A percentile compares a stretch with the other conserved stretches of the same genome.
Conservation (phyloP, 352 stramenopile species). For the Blastocystis sp. region DNA sequence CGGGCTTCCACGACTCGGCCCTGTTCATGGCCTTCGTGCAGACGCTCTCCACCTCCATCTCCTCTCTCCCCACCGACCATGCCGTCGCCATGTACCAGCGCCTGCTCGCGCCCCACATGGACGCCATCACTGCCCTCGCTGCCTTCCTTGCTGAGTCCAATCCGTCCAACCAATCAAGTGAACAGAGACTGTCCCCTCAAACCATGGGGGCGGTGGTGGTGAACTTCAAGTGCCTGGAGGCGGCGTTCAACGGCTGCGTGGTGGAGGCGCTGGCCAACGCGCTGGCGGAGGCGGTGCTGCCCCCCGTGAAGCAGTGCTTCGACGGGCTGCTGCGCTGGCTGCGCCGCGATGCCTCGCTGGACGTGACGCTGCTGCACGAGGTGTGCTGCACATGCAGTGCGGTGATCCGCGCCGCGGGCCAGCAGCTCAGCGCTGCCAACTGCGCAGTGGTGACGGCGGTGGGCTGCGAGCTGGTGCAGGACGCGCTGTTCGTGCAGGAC, state of each 20-base stretch:
- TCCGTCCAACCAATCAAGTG: no score
- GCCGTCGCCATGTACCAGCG: not conserved
- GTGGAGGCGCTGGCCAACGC: not conserved
- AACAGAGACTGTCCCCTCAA: not conserved
- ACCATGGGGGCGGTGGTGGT: not conserved
- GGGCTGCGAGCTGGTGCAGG: not conserved
- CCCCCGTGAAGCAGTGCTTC: not conserved
- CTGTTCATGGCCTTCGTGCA: not conserved
- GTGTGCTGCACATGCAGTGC: not conserved
- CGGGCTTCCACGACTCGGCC: not conserved
- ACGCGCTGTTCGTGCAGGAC: not conserved
- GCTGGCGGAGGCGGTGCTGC: not conserved
- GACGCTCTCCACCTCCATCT: not conserved
- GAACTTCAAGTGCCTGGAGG: not conserved
- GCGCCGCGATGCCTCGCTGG: not conserved
- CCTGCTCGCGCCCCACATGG: not conserved
- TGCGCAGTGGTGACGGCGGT: not conserved
- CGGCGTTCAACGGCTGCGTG: not conserved
- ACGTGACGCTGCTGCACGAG: not conserved
- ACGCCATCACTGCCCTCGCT: not conserved
- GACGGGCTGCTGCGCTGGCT: not conserved
- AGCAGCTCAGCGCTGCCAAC: not conserved
- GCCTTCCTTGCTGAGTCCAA: not conserved
- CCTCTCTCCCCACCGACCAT: not conserved
- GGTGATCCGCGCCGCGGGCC: not conserved